These are phyloP conservation scores for Narthecium ossifragum DNA, from an alignment of 106 monocot species.

Conservation along the genomic window DNA sequence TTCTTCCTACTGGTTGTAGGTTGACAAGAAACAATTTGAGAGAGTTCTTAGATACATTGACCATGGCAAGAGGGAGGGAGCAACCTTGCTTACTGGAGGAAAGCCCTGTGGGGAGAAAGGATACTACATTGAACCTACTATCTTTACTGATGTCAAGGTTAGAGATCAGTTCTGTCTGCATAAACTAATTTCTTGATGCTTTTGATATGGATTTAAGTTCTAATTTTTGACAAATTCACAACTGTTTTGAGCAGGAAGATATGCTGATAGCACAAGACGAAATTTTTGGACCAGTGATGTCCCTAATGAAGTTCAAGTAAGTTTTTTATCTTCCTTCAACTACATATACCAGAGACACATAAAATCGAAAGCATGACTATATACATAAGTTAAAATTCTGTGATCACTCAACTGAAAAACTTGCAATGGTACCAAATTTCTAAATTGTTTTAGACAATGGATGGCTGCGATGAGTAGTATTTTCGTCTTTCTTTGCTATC, in stretches of 20 bases:
- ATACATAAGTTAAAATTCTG: too few relatives aligned
- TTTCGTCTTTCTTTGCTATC: too few relatives aligned
- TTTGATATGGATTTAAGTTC: background rate
- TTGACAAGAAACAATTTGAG: slow-evolving; percentile 74
- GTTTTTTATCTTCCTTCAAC: too few relatives aligned
- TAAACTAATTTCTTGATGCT: too few relatives aligned
- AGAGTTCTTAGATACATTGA: slow-evolving; percentile 78
- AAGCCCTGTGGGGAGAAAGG: slow-evolving; percentile 61
- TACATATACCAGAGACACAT: too few relatives aligned
- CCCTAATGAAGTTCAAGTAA: slow-evolving; percentile 46
- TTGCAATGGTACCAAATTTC: too few relatives aligned
- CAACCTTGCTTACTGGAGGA: slow-evolving; percentile 71
- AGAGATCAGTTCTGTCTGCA: too few relatives aligned
- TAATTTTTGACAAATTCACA: background rate
- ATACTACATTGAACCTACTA: slow-evolving; percentile 85
- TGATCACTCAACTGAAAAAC: too few relatives aligned
- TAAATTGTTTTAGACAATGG: too few relatives aligned
- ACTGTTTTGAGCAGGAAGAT: slow-evolving; percentile 29
- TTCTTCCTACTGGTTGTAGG: slow-evolving; percentile 18
- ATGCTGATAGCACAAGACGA: slow-evolving; percentile 47
- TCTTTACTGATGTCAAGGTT: slow-evolving; percentile 91
- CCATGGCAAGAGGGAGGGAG: slow-evolving; percentile 58
- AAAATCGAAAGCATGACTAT: too few relatives aligned
- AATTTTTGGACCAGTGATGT: slow-evolving; percentile 59
- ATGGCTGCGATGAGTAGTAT: too few relatives aligned